Percentiles rank a stretch among this genome's conserved stretches.
phyloP scores from a whole-genome alignment of 2,329 filamentous ascomycete genomes.

The Talaromyces piceae region DNA sequence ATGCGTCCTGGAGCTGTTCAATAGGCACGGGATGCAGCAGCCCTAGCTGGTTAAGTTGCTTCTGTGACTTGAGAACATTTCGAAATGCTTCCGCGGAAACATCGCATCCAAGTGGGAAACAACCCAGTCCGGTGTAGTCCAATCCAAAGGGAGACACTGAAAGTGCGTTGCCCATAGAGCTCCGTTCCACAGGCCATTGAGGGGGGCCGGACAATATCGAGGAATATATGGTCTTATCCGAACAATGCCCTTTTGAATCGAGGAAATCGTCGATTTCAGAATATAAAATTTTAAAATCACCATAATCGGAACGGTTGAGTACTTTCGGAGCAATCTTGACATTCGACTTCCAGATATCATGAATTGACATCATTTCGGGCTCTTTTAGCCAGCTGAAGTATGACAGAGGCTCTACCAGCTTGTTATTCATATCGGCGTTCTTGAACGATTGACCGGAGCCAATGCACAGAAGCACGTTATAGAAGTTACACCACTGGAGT shows the following conservation, averaged over 20 bases:
- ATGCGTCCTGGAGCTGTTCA: slow-evolving; percentile 28
- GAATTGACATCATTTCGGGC: slow-evolving; percentile 36
- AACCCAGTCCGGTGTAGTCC: slow-evolving; percentile 36
- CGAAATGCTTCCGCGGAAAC: slow-evolving; percentile 35
- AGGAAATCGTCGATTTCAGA: slow-evolving; percentile 21
- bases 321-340: slow-evolving; percentile 16
- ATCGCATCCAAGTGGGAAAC: slow-evolving; percentile 42
- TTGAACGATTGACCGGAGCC: slow-evolving; percentile 30
- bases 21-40: slow-evolving; percentile 34
- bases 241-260: slow-evolving; percentile 16
- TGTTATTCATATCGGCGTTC: slow-evolving; percentile 26
- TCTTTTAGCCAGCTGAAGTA: slow-evolving; percentile 44
- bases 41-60: slow-evolving; percentile 33
- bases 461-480: slow-evolving; percentile 40
- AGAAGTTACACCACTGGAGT: slow-evolving; percentile 42
- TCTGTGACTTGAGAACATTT: slow-evolving; percentile 39
- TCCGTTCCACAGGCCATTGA: slow-evolving; percentile 26
- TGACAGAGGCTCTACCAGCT: slow-evolving; percentile 33
- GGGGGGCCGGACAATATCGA: slow-evolving; percentile 22
- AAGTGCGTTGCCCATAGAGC: slow-evolving; percentile 28
- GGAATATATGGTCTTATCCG: neutral
- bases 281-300: slow-evolving; percentile 20
- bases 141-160: slow-evolving; percentile 31
- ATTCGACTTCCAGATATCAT: slow-evolving; percentile 36
- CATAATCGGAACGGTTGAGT: slow-evolving; percentile 18